Conservation (phyloP, 2,329 filamentous ascomycete species). For the Neofusicoccum kwambonambiense region DNA sequence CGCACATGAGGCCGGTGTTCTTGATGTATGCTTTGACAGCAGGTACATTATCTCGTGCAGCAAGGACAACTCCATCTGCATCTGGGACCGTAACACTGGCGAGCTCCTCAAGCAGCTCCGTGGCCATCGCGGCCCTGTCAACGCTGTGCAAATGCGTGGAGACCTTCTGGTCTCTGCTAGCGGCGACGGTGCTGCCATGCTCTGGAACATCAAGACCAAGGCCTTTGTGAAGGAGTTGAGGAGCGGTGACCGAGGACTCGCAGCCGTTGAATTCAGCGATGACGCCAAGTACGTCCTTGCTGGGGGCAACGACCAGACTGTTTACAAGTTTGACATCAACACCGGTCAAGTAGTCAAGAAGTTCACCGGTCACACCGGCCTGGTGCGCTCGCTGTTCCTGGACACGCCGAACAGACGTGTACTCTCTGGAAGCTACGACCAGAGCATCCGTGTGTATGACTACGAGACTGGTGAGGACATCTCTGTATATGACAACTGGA, state of each 20-base stretch:
- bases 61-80: slow-evolving; percentile 90
- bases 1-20: slow-evolving; percentile 81
- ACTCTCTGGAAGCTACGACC: slow-evolving; percentile 90
- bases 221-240: slow-evolving; percentile 86
- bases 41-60: slow-evolving; percentile 95
- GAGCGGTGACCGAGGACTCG: slow-evolving; percentile 88
- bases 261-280: slow-evolving; percentile 93
- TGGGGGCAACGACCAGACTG: slow-evolving; percentile 91
- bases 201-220: slow-evolving; percentile 92
- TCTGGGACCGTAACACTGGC: slow-evolving; percentile 86
- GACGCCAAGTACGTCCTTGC: slow-evolving; percentile 92
- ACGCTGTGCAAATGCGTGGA: slow-evolving; percentile 91
- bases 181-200: slow-evolving; percentile 87
- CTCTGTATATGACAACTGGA: slow-evolving; percentile 90
- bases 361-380: slow-evolving; percentile 76
- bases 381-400: slow-evolving; percentile 88
- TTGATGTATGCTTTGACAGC: slow-evolving; percentile 91
- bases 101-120: slow-evolving; percentile 72
- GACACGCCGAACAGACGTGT: slow-evolving; percentile 84
- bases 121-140: slow-evolving; percentile 89
- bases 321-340: slow-evolving; percentile 93
- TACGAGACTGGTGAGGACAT: slow-evolving; percentile 75
- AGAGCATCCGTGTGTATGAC: slow-evolving; percentile 92
- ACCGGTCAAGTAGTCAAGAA: slow-evolving; percentile 80
- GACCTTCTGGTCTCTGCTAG: slow-evolving; percentile 92